Percentiles rank a stretch among this genome's conserved stretches.
phyloP scores from a whole-genome alignment of 495 filamentous ascomycete genomes.

The Penicillium pulvis region DNA sequence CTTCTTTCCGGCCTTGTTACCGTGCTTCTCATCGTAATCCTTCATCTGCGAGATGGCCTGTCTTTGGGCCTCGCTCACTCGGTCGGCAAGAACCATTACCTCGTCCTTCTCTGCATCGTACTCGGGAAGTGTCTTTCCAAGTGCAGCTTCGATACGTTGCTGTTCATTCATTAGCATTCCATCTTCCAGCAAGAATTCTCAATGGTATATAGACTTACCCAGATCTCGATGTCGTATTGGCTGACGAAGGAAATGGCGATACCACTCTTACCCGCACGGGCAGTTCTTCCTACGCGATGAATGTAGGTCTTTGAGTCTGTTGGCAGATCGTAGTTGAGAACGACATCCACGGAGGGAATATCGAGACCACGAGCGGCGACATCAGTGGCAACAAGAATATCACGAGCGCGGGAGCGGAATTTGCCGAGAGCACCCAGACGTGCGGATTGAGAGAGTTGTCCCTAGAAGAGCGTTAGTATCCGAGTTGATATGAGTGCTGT shows the following conservation, averaged over 20 bases:
- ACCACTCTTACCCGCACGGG: constrained; percentile 86
- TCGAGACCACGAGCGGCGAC: constrained; percentile 94
- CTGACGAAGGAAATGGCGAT: constrained; percentile 76
- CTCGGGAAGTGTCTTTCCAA: constrained; percentile 74
- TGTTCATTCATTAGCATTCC: neutral
- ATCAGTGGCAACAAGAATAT: constrained; percentile 94
- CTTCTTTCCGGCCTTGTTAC: constrained; percentile 60
- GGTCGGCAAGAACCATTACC: constrained; percentile 77
- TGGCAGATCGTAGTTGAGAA: constrained; percentile 86
- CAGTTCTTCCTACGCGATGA: constrained; percentile 91
- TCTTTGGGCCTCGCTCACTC: constrained; percentile 83
- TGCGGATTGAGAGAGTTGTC: constrained; percentile 80
- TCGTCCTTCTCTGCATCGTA: constrained; percentile 75
- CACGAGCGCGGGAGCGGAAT: constrained; percentile 72
- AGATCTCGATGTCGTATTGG: constrained; percentile 92
- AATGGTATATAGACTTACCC: constrained; percentile 51
- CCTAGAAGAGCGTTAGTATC: constrained; percentile 29
- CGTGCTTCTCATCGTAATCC: constrained; percentile 73
- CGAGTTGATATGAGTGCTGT: neutral
- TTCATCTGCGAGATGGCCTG: constrained; percentile 83
- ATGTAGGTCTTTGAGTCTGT: constrained; percentile 89
- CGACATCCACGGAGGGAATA: constrained; percentile 87
- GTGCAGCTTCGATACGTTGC: constrained; percentile 67
- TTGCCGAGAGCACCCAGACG: constrained; percentile 85
- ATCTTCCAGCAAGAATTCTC: neutral